Conservation (phyloP, 768 basidiomycete species). For the Lactifluus rugatus region DNA sequence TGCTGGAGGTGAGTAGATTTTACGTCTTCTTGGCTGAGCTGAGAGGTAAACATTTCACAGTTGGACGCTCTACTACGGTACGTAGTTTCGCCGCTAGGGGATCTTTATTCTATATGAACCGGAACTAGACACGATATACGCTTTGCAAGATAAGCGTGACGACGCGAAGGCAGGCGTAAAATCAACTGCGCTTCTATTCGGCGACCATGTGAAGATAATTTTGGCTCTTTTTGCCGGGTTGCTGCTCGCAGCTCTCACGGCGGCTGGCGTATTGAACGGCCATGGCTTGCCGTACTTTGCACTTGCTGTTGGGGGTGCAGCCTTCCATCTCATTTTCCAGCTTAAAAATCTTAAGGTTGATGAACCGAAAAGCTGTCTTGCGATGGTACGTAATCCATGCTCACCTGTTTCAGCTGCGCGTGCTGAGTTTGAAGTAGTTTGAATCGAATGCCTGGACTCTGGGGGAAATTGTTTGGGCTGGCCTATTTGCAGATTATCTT, state of each 20-base stretch:
- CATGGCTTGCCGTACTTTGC: slow-evolving; percentile 17
- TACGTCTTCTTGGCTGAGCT: neutral
- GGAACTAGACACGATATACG: slow-evolving; percentile 50
- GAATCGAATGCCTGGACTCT: slow-evolving; percentile 9
- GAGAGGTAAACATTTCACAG: neutral
- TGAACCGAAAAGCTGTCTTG: slow-evolving; percentile 2
- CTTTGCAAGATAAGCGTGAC: slow-evolving; percentile 51
- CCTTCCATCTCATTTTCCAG: slow-evolving; percentile 5
- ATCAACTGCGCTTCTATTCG: slow-evolving; percentile 53
- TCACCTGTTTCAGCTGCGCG: neutral
- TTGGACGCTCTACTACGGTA: slow-evolving; percentile 19
- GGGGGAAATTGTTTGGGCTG: slow-evolving; percentile 6
- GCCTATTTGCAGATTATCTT: slow-evolving; percentile 7
- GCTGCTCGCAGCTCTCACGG: slow-evolving; percentile 22
- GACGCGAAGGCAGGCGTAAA: slow-evolving; percentile 50
- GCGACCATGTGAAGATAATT: slow-evolving; percentile 34
- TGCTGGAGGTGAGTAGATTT: neutral
- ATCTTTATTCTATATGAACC: slow-evolving; percentile 27
- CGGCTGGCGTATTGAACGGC: slow-evolving; percentile 24
- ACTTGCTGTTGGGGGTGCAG: slow-evolving; percentile 4
- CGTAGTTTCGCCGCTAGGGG: no score
- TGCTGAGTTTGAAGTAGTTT: neutral
- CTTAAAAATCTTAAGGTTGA: slow-evolving; percentile 4
- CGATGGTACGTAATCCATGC: neutral
- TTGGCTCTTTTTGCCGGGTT: slow-evolving; percentile 32